Conservation (phyloP, 805 yeast genomes). For the Candida parachauliodes region DNA sequence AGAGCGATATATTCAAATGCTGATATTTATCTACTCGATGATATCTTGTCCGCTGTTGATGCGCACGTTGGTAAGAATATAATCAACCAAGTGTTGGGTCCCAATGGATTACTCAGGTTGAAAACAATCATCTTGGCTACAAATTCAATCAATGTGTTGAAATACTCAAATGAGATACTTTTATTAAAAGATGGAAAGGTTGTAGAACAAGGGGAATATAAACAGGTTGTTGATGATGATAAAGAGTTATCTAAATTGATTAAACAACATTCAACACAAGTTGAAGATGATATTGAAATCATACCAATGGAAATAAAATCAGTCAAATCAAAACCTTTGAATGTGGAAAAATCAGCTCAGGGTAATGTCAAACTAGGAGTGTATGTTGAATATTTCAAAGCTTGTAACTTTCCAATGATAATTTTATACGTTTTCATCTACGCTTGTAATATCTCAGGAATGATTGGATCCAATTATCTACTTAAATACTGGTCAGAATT, state of each 20-base stretch:
- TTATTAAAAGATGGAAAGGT: conserved; percentile 27
- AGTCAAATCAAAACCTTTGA: conserved; percentile 11
- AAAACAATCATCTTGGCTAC: conserved; percentile 37
- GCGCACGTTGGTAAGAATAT: conserved; percentile 39
- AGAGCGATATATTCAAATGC: conserved; percentile 40
- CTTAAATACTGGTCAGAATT: conserved; percentile 36
- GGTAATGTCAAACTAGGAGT: conserved; percentile 29
- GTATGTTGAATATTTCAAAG: conserved; percentile 26
- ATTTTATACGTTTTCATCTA: conserved; percentile 16
- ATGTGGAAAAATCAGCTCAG: conserved; percentile 24
- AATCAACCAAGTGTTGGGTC: conserved; percentile 26
- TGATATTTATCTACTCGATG: conserved; percentile 36
- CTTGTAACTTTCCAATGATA: conserved; percentile 27
- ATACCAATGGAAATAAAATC: neutral
- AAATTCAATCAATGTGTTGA: conserved; percentile 33
- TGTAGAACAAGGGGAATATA: conserved; percentile 42
- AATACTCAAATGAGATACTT: conserved; percentile 28
- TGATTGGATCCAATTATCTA: conserved; percentile 22
- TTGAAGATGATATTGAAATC: neutral
- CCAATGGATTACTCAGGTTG: conserved; percentile 27
- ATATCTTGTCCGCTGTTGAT: conserved; percentile 39
- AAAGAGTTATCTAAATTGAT: neutral
- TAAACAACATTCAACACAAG: neutral
- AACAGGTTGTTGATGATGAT: conserved; percentile 34
- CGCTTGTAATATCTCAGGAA: conserved; percentile 7